Evolutionary conservation across 2,329 filamentous ascomycete genomes (phyloP), one percentile per base, ranked within the genome.

Genomic region (Cordyceps pruinosa): DNA sequence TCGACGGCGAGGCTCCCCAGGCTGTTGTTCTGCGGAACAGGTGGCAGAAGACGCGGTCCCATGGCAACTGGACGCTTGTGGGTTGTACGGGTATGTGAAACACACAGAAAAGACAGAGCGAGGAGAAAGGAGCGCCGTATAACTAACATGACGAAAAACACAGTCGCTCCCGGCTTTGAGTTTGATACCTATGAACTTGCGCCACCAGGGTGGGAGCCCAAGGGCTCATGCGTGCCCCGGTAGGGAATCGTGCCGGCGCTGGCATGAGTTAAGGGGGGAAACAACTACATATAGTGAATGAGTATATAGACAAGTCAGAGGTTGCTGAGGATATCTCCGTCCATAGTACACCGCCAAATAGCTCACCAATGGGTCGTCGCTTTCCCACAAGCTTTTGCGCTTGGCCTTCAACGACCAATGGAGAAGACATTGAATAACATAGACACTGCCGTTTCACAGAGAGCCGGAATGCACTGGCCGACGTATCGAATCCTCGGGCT

Each of bases 41-140:
- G 57, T 80, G 77, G 77, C 77, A 80, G 66, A 67, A 71, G 32
- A 77, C 76, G 1, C 65, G 64, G 47, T 78, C 75, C 42, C 59
- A 68, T 19, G 77, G 77, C 1, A 60, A 68, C 1, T 80, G 77
- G 77, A 79, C 77, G 5, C 66, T 80, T 21, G 76, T 79, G 2
- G 77, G 73, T 19, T 61, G 58, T 9, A 63, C 61, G 9, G 61
- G 61, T 63, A 56, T 37, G 35, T 13, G 35, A 13, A 13, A 23
- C 10, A 23, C 6, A 7, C 15, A n/a, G n/a, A 42, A 6, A 23
- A 49, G 28, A 35, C 6, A 23, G 12, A 21, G 41, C 17, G 26
- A n/a, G 5, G 9, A 48, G 17, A 17, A 56, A 50, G 9, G 17
- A 9, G 5, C 4, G 23, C 49, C n/a, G n/a, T n/a, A n/a, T 41